A percentile compares a stretch with the other conserved stretches of the same genome.
phyloP scores from a whole-genome alignment of 139 green algal genomes.

The Picochlorum sp. region DNA sequence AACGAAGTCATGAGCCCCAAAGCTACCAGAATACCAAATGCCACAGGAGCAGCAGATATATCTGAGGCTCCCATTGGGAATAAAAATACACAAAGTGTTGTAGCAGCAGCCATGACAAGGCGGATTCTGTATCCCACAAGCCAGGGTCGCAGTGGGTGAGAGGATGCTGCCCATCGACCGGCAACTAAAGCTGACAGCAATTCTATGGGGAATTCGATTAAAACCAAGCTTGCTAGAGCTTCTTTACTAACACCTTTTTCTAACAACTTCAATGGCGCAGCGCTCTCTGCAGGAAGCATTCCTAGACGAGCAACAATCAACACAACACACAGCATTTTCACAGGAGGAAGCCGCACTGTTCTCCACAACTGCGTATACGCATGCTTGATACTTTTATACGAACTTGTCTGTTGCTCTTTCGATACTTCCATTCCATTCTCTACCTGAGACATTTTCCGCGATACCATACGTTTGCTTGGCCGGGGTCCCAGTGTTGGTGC shows the following conservation, averaged over 20 bases:
- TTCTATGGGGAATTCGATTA: slow-evolving; percentile 80
- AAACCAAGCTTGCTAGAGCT: slow-evolving; percentile 57
- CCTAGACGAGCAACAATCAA: slow-evolving; percentile 67
- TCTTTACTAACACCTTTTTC: slow-evolving; percentile 83
- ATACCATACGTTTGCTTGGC: background rate
- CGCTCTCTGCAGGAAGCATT: slow-evolving; percentile 61
- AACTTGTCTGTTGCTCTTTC: background rate
- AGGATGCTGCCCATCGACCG: slow-evolving; percentile 45
- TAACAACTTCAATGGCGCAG: slow-evolving; percentile 74
- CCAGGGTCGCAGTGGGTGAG: slow-evolving; percentile 58
- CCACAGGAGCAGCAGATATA: slow-evolving; percentile 28
- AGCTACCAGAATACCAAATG: slow-evolving; percentile 45
- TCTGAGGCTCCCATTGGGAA: slow-evolving; percentile 27
- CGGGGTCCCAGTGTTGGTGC: background rate
- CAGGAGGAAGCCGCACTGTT: slow-evolving; percentile 54
- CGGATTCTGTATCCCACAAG: slow-evolving; percentile 53
- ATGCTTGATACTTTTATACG: slow-evolving; percentile 8
- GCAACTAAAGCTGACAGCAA: slow-evolving; percentile 73
- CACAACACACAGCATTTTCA: slow-evolving; percentile 57
- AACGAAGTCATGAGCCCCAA: slow-evolving; percentile 58
- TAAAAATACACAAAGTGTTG: slow-evolving; percentile 19
- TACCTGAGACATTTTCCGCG: background rate
- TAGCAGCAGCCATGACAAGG: slow-evolving; percentile 39
- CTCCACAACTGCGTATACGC: slow-evolving; percentile 43
- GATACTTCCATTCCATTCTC: background rate